phyloP scores from a whole-genome alignment of 2,329 filamentous ascomycete genomes.

The Penicillium sp. region DNA sequence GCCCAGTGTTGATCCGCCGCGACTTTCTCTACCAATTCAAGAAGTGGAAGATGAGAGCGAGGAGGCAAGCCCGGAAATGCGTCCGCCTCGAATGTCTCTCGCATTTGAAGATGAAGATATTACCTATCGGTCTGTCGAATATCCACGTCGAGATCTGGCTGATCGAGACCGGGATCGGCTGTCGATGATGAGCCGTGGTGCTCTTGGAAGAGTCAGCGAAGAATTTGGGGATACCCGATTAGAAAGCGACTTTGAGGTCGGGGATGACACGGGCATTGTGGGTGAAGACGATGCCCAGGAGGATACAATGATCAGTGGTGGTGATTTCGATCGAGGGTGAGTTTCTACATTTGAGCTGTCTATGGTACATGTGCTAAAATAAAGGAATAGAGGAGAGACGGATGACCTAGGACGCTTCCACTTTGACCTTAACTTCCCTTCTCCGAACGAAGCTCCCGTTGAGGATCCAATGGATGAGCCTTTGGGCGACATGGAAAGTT shows the following conservation, averaged over 20 bases:
- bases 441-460: constrained; percentile 29
- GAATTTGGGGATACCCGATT: constrained; percentile 47
- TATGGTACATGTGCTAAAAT: constrained; percentile 21
- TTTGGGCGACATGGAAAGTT: constrained; percentile 34
- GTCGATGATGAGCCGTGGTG: constrained; percentile 42
- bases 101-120: constrained; percentile 45
- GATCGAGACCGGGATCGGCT: constrained; percentile 36
- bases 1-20: constrained; percentile 40
- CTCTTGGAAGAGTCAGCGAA: constrained; percentile 43
- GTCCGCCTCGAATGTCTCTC: constrained; percentile 37
- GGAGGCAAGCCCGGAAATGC: constrained; percentile 37
- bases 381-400: constrained; percentile 37
- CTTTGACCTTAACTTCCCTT: constrained; percentile 39
- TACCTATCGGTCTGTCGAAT: constrained; percentile 39
- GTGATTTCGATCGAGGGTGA: constrained; percentile 38
- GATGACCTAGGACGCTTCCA: constrained; percentile 41
- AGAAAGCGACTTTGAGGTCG: constrained; percentile 39
- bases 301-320: constrained; percentile 35
- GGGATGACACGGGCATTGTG: constrained; percentile 37
- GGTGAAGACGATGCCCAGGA: constrained; percentile 32
- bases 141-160: constrained; percentile 36
- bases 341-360: constrained; percentile 12
- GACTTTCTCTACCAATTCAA: constrained; percentile 45
- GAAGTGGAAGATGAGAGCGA: constrained; percentile 43
- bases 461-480: constrained; percentile 29